These are phyloP conservation scores for Fusarium sp. DNA, from an alignment of 2,329 filamentous ascomycete species.

Conservation along the genomic window DNA sequence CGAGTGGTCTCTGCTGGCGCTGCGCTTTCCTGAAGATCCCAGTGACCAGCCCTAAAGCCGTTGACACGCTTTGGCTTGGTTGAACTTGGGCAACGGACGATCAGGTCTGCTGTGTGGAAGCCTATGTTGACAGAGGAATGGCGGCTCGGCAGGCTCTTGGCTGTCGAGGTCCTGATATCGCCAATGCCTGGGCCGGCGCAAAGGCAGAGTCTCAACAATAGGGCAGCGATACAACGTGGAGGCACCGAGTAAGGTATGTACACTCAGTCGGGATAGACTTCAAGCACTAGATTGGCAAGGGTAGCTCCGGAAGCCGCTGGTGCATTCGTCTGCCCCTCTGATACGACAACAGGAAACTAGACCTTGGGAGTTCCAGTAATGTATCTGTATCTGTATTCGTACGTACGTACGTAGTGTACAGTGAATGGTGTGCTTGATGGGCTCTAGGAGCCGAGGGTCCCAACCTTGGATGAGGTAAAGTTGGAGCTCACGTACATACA, in stretches of 20 bases:
- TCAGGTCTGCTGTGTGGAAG: slow-evolving; percentile 1
- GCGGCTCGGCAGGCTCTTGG: slow-evolving; percentile 14
- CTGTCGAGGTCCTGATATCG: slow-evolving; percentile 4
- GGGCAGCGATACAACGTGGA: slow-evolving; percentile 28
- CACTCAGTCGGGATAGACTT: slow-evolving; percentile 26
- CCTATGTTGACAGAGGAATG: slow-evolving; percentile 7
- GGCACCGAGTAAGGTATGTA: slow-evolving; percentile 7
- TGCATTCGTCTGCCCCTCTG: slow-evolving; percentile 20
- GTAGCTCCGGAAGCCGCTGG: slow-evolving; percentile 24
- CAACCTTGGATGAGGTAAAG: slow-evolving; percentile 13
- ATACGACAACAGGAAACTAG: slow-evolving; percentile 19
- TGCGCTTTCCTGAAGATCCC: slow-evolving; percentile 34
- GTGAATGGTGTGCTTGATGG: slow-evolving; percentile 5
- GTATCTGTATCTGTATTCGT: not conserved
- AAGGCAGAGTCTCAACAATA: slow-evolving; percentile 18
- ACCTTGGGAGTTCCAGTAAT: slow-evolving; percentile 14
- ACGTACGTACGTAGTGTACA: not conserved
- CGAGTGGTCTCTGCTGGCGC: slow-evolving; percentile 28
- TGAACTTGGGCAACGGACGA: slow-evolving; percentile 3
- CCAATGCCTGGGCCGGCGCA: slow-evolving; percentile 26
- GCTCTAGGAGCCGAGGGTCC: slow-evolving; percentile 3
- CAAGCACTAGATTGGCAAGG: slow-evolving; percentile 24
- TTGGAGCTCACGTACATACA: slow-evolving; percentile 12
- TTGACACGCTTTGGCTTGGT: slow-evolving; percentile 20
- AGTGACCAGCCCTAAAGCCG: slow-evolving; percentile 25